Conservation (phyloP, 2,329 filamentous ascomycete genomes). For the Talaromyces rugulosus region DNA sequence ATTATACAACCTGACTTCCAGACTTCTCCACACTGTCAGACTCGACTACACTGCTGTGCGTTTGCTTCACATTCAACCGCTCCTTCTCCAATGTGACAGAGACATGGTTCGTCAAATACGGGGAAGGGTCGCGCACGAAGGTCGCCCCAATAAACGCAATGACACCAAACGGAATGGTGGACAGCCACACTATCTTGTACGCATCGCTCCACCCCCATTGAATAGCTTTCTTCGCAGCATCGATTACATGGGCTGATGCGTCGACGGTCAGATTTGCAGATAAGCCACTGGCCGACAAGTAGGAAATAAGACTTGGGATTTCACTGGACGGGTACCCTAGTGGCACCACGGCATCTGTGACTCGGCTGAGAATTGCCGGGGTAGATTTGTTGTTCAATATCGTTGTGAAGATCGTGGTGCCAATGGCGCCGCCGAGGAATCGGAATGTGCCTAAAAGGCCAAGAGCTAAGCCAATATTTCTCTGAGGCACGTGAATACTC, state of each 20-base stretch:
- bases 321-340: background rate
- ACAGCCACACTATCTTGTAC: background rate
- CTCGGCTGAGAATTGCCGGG: background rate
- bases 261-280: background rate
- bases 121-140: constrained; percentile 3
- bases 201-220: background rate
- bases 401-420: background rate
- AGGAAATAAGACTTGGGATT: background rate
- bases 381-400: background rate
- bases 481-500: constrained; percentile 1
- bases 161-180: constrained; percentile 7
- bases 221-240: background rate
- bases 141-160: background rate
- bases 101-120: constrained; percentile 3
- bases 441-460: background rate
- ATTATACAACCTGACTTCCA: no score
- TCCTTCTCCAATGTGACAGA: constrained; percentile 3
- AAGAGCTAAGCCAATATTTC: constrained; percentile 1
- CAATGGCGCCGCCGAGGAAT: constrained; percentile 2
- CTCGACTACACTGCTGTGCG: no score
- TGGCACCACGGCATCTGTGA: background rate
- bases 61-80: background rate
- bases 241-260: background rate
- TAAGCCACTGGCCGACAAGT: background rate
- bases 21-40: no score